Evolutionary conservation across 2,329 filamentous ascomycete genomes (phyloP).

Genomic region (Fusarium sp.): DNA sequence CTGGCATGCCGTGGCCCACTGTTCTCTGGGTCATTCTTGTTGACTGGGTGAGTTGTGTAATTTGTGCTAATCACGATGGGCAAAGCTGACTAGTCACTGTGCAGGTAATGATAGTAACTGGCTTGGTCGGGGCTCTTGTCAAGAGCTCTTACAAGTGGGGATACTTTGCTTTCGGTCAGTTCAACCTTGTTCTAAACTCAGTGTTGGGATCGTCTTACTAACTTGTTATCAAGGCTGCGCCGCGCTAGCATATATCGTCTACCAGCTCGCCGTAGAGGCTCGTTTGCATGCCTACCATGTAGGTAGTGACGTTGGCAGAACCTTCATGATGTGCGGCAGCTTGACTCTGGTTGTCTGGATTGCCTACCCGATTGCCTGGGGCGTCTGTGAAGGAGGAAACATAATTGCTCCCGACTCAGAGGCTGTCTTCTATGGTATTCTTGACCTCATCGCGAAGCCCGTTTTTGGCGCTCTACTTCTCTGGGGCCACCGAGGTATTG

Average conservation of each 20-base stretch:
- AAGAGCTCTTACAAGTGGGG: conserved; percentile 70
- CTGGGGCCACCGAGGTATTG: conserved; percentile 74
- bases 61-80: too few species aligned
- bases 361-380: conserved; percentile 68
- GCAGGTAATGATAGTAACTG: conserved; percentile 58
- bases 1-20: conserved; percentile 67
- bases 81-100: too few species aligned
- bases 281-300: conserved; percentile 66
- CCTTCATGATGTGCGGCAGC: conserved; percentile 70
- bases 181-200: rapidly evolving
- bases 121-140: conserved; percentile 64
- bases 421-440: conserved; percentile 77
- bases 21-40: conserved; percentile 64
- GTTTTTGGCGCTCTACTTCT: conserved; percentile 73
- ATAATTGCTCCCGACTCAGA: conserved; percentile 73
- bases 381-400: conserved; percentile 67
- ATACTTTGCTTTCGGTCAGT: conserved; percentile 64
- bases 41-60: conserved; percentile 54
- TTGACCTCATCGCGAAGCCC: conserved; percentile 76
- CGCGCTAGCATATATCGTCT: conserved; percentile 62
- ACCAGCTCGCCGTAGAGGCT: conserved; percentile 59
- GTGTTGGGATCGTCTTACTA: rapidly evolving
- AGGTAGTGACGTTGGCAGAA: conserved; percentile 66
- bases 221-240: conserved; percentile 51
- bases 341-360: conserved; percentile 71